Base-by-base conservation (phyloP, 352 stramenopile genomes). In the Phytophthora palmivora region DNA sequence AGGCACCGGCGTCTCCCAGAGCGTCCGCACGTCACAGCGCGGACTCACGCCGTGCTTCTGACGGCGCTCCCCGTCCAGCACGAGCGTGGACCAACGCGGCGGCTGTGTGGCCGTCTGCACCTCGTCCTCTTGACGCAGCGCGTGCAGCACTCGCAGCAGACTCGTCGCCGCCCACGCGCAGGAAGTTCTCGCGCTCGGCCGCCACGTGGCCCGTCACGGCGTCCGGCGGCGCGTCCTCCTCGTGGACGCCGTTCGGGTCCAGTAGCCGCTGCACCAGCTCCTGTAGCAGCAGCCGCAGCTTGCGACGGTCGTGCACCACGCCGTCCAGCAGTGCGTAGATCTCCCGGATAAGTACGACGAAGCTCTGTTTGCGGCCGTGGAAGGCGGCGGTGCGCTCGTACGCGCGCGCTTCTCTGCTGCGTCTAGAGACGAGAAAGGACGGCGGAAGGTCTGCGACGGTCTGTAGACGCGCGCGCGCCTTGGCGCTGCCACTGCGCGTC, bases 121-220 rank as follows among this genome's bases (percentile, higher is more conserved):
- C 45, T 83, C 62, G 19, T 88, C 79, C 33, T 92, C 85, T 11
- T 78, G 53, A 1, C 85, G 77, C 39, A 95, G 72, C 28, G 71
- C 65, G 64, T 91, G 79, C 38, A 92, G 78, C 30, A 94, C 82
- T 26, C 84, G 78, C 54, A 94, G 57, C 41, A 95, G 63, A 53
- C 55, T 95, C 87, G 45, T 85, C 83, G 12, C 87, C 87, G 11
- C 87, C 87, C 11, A 94, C 55, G 8, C 79, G 63, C 32, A 95
- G 73, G 38, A 95, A 95, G 4, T 48, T 74, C 47, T 92, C 84
- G 0, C 87, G 65, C 44, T 95, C 86, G 0, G 62, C 58, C 4
- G 68, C 54, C 14, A 90, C 76, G 39, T 79, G 70, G 22, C 70
- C 46, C 18, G 63, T 39, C 43, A 76, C 76, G 0, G 79, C 74